Percentiles rank a stretch among this genome's conserved stretches.
Evolutionary conservation across 1,139 yeast genomes (phyloP).

Genomic region (Blastobotrys ciferrii): DNA sequence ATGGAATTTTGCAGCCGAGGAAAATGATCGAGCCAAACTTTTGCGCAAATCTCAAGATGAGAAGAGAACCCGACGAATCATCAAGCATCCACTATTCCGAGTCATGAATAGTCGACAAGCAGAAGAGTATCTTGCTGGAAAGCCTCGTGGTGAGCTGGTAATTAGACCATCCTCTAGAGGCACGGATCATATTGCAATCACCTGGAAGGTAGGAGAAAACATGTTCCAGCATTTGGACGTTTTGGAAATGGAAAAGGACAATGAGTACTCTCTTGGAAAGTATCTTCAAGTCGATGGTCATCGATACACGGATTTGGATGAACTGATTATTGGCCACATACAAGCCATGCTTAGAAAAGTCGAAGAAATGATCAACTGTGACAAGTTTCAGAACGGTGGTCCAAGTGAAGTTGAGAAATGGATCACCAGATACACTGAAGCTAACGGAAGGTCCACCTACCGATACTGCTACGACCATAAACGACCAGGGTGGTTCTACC

Average conservation of each 20-base stretch:
- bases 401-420: slow-evolving; percentile 78
- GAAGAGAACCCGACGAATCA: slow-evolving; percentile 64
- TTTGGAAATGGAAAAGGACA: slow-evolving; percentile 65
- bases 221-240: slow-evolving; percentile 90
- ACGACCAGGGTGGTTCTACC: slow-evolving; percentile 86
- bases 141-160: slow-evolving; percentile 87
- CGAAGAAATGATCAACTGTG: slow-evolving; percentile 79
- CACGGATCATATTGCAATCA: slow-evolving; percentile 79
- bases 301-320: slow-evolving; percentile 82
- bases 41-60: slow-evolving; percentile 49
- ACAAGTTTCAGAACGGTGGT: slow-evolving; percentile 85
- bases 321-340: slow-evolving; percentile 82
- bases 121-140: slow-evolving; percentile 86
- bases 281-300: slow-evolving; percentile 66
- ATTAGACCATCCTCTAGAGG: slow-evolving; percentile 95
- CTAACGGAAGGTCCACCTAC: slow-evolving; percentile 89
- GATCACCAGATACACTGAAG: slow-evolving; percentile 85
- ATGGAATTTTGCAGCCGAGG: slow-evolving; percentile 86
- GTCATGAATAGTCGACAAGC: slow-evolving; percentile 85
- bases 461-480: slow-evolving; percentile 89
- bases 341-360: slow-evolving; percentile 83
- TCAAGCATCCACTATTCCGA: slow-evolving; percentile 89
- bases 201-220: slow-evolving; percentile 94
- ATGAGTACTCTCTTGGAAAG: slow-evolving; percentile 61
- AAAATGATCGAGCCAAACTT: slow-evolving; percentile 53